phyloP scores from a whole-genome alignment of 352 stramenopile genomes.

The Phytophthora meadii region DNA sequence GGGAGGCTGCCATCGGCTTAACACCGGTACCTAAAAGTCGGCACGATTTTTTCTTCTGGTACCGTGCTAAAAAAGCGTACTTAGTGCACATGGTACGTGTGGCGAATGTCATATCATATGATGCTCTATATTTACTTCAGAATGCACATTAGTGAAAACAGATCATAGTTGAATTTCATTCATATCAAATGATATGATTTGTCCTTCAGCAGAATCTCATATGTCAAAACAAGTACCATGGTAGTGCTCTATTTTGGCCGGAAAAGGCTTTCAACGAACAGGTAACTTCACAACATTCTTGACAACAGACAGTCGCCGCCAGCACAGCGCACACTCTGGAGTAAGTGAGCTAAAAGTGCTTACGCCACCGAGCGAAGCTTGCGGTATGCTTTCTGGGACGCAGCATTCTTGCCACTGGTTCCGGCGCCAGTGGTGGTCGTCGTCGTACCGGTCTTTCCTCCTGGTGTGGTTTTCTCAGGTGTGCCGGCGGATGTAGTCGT shows the following conservation, averaged over 20 bases:
- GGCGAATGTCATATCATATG: too few relatives aligned
- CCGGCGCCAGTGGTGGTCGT: conserved; percentile 3
- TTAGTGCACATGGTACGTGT: too few relatives aligned
- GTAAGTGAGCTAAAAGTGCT: neutral
- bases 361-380: conserved; percentile 4
- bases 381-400: conserved; percentile 13
- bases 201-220: too few relatives aligned
- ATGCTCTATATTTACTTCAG: too few relatives aligned
- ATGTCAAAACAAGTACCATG: neutral
- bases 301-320: neutral
- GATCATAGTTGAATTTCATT: too few relatives aligned
- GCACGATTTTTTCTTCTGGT: conserved; percentile 17
- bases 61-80: neutral
- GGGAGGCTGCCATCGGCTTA: neutral
- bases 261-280: neutral
- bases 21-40: conserved; percentile 5
- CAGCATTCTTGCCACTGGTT: conserved; percentile 7
- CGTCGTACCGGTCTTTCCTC: neutral
- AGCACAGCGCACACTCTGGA: neutral
- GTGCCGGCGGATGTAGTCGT: neutral
- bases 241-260: too few relatives aligned
- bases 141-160: too few relatives aligned
- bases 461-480: neutral
- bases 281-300: neutral
- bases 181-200: too few relatives aligned